Base-by-base conservation (phyloP, 2,329 filamentous ascomycete genomes). In the Sporothrix inflata region DNA sequence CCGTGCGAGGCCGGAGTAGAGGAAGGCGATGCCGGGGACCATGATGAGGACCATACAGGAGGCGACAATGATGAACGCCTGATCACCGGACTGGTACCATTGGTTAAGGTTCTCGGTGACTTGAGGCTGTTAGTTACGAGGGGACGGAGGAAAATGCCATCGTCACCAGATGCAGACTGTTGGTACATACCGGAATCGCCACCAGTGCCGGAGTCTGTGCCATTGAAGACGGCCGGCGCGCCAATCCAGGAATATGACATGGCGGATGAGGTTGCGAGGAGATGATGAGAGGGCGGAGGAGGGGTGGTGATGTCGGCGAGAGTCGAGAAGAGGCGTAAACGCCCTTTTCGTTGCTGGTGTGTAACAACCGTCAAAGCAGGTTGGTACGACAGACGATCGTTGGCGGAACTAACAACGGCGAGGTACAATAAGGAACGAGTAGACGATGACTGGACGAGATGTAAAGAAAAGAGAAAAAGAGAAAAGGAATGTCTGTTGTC, bases 1-100 rank as follows among this genome's bases (percentile, higher is more conserved):
- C 76, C 96, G 92, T n/a, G 96, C 95, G 76, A 98, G 91, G 76
- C 96, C 96, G 14, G 95, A 98, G 85, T 99, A 99, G 76, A 99
- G 90, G 83, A 99, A 98, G 71, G 94, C 94, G 78, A 99, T 94
- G 78, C 96, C 96, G 40, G 96, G 96, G 40, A 98, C 87, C 96
- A 98, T 99, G 83, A 98, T 84, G 84, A 98, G 84, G 76, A 98
- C 95, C 91, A 98, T 97, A 80, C 93, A 94, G 74, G 94, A 89
- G 74, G 92, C 87, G 78, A 98, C 83, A 81, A 98, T 87, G 82
- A 98, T 98, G 85, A 93, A 98, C 80, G 94, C 93, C 84, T 94
- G 92, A 83, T 99, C 96, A 79, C 96, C 96, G 6, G 94, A 86
- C 77, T 93, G 88, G 83, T 92, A 98, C 93, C 94, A 97, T 89